A percentile compares a stretch with the other conserved stretches of the same genome.
phyloP scores from a whole-genome alignment of 768 basidiomycete genomes.

The Mycena albidolilacea region DNA sequence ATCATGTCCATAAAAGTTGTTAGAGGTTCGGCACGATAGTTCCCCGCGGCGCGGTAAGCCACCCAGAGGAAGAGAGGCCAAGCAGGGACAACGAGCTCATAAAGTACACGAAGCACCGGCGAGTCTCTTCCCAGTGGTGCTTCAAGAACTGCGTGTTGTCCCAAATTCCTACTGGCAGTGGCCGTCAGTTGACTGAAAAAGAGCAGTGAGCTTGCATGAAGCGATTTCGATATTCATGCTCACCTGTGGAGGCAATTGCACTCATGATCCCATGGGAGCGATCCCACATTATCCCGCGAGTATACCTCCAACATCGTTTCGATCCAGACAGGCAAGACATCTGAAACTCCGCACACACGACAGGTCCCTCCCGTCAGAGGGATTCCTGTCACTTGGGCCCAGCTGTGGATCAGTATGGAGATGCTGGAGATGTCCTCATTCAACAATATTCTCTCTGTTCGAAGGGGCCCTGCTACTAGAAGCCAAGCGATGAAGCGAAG shows the following conservation, averaged over 20 bases:
- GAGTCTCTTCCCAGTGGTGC: neutral
- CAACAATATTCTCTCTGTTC: neutral
- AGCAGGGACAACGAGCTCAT: conserved; percentile 18
- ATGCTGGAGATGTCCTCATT: fast-evolving
- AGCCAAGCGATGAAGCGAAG: conserved; percentile 22
- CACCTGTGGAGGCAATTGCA: conserved; percentile 15
- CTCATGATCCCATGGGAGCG: neutral
- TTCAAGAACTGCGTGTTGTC: too few species aligned
- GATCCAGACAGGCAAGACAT: conserved; percentile 3
- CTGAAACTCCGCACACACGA: neutral
- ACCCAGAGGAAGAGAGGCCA: conserved; percentile 27
- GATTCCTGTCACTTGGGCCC: neutral
- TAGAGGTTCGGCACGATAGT: neutral
- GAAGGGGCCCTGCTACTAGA: neutral
- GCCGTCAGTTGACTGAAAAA: neutral
- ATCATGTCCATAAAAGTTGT: conserved; percentile 11
- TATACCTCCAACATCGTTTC: conserved; percentile 20
- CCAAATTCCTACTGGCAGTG: neutral
- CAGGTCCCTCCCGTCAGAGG: neutral
- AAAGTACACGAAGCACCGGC: neutral
- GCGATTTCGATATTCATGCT: neutral
- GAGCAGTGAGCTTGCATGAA: too few species aligned
- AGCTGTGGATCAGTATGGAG: neutral
- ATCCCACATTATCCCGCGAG: neutral
- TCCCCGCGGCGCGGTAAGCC: neutral